A percentile compares a stretch with the other conserved stretches of the same genome.
Evolutionary conservation across 2,329 filamentous ascomycete genomes (phyloP).

Genomic region (Davidsoniella eucalypti): DNA sequence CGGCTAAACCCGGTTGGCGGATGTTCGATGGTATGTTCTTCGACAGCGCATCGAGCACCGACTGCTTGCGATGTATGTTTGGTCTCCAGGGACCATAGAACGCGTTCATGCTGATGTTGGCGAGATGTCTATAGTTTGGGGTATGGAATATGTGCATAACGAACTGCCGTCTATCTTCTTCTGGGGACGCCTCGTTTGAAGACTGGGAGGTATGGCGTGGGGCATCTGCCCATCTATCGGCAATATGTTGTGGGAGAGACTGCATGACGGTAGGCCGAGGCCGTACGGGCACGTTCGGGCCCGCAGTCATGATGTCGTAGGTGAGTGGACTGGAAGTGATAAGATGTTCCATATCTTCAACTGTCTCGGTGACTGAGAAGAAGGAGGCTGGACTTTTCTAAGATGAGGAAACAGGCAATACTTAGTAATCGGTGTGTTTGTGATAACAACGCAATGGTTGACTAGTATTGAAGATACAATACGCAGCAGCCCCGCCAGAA

Average conservation of each 20-base stretch:
- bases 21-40: constrained; percentile 25
- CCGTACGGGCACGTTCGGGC: background rate
- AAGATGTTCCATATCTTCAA: constrained; percentile 24
- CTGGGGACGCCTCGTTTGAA: constrained; percentile 15
- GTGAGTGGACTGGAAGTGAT: constrained; percentile 29
- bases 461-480: background rate
- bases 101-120: constrained; percentile 21
- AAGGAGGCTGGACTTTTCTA: constrained; percentile 33
- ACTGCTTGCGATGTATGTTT: constrained; percentile 19
- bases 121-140: constrained; percentile 25
- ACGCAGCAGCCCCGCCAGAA: background rate
- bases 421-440: too few relatives aligned
- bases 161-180: constrained; percentile 22
- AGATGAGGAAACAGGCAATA: background rate
- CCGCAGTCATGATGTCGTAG: constrained; percentile 23
- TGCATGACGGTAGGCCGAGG: constrained; percentile 11
- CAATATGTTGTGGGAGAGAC: constrained; percentile 5
- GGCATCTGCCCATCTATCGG: constrained; percentile 10
- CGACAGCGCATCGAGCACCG: constrained; percentile 23
- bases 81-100: constrained; percentile 28
- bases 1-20: constrained; percentile 23
- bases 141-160: constrained; percentile 25
- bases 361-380: constrained; percentile 29
- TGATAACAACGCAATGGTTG: too few relatives aligned
- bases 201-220: constrained; percentile 17